Base-by-base conservation (phyloP, 1,284 basidiomycete species). In the Leccinum solheimii region DNA sequence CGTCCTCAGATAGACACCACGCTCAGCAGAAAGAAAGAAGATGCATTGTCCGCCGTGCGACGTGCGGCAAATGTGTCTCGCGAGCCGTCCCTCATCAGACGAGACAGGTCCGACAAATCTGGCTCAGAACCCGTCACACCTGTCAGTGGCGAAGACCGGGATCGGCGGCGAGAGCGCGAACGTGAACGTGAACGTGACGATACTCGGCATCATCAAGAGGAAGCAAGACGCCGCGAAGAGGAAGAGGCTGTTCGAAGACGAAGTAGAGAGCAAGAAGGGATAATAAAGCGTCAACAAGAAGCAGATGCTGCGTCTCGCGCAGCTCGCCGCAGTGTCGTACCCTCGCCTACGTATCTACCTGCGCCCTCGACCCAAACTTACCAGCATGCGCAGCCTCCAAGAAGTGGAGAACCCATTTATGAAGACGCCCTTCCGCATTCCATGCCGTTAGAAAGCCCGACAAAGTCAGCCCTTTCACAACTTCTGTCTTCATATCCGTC, bases 201-300 rank as follows among this genome's bases (percentile, higher is more conserved):
- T 13, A 54, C 56, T 5, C 51, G 64, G 34, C 50, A 69, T 56
- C 55, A 68, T 16, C 69, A 72, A 52, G 70, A 71, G 59, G 72
- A 71, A 52, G 48, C 56, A 48, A 71, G 63, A 58, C 64, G 66
- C 49, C 67, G 67, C n/a, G 78, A 77, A 38, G 72, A 77, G 38
- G 76, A 77, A 38, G 73, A 72, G 1, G 14, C n/a, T 0, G 57
- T 30, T 36, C 62, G 76, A 49, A 72, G 75, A 63, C 71, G 77
- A 43, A 67, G 68, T 49, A 72, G 75, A 57, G 82, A 84, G 62
- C 79, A 81, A 48, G 81, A 80, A 5, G 81, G 78, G 1, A 83
- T 83, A 56, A 21, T 76, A n/a, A 78, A 71, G 40, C 75, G 81
- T 53, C 83, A 83, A 64, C 79, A 78, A 59, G 81, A 83, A 67